Conservation (phyloP, 148 eudicot genomes). For the Heliosperma pusillum region DNA sequence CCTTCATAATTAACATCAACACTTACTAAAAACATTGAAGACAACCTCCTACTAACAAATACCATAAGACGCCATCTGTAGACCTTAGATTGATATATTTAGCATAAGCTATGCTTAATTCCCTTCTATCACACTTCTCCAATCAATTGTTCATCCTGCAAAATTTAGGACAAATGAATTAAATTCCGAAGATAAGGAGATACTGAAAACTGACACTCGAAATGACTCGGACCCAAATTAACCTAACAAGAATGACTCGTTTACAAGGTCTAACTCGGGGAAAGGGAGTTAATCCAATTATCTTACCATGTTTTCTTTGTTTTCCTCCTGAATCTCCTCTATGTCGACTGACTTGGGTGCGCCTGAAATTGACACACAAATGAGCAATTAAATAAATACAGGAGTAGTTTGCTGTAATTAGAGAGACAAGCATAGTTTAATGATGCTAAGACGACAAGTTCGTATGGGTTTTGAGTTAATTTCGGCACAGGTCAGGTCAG, state of each 20-base stretch:
- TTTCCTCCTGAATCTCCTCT: constrained; percentile 43
- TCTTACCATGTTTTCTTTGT: constrained; percentile 87
- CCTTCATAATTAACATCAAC: constrained; percentile 8
- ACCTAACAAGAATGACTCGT: no score
- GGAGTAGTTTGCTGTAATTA: not conserved
- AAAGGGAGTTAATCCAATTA: not conserved
- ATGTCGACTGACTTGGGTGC: constrained; percentile 22
- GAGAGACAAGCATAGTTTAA: not conserved
- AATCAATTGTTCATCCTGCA: constrained; percentile 48
- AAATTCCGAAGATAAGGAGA: no score
- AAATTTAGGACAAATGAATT: not conserved
- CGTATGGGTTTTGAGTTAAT: no score
- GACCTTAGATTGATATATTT: not conserved
- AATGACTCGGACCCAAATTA: not conserved
- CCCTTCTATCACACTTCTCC: constrained; percentile 40
- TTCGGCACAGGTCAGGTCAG: no score
- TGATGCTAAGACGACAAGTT: not conserved
- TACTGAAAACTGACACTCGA: not conserved
- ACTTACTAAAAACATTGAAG: constrained; percentile 26
- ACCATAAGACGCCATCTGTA: not conserved
- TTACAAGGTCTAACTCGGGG: no score
- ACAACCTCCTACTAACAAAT: constrained; percentile 17
- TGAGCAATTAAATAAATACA: not conserved
- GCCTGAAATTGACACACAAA: constrained; percentile 25
- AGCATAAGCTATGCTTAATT: constrained; percentile 9